Conservation (phyloP, 2,329 filamentous ascomycete genomes). For the Sclerotinia sclerotiorum region DNA sequence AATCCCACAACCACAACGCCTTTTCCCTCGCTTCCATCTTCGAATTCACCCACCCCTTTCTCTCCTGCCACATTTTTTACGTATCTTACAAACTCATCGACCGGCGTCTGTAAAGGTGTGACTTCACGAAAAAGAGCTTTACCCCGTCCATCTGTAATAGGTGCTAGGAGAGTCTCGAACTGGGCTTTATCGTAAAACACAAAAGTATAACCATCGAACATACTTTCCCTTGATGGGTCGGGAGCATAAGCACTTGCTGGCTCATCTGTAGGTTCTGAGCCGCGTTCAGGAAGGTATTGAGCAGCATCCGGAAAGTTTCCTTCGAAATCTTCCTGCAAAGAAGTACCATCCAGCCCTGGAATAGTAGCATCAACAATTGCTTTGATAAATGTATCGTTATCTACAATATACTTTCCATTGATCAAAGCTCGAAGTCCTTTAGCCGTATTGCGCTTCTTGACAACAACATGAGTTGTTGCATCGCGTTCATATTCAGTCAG, state of each 20-base stretch:
- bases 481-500: constrained; percentile 67
- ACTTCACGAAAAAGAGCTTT: constrained; percentile 73
- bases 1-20: constrained; percentile 80
- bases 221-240: constrained; percentile 59
- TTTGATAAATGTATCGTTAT: constrained; percentile 66
- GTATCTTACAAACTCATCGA: constrained; percentile 75
- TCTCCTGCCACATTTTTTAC: constrained; percentile 73
- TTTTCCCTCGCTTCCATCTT: constrained; percentile 61
- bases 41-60: constrained; percentile 66
- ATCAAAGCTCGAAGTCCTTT: constrained; percentile 85
- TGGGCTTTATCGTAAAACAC: constrained; percentile 79
- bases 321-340: constrained; percentile 78
- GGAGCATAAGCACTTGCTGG: constrained; percentile 68
- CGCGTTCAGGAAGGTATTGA: constrained; percentile 69
- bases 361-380: constrained; percentile 60
- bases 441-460: constrained; percentile 85
- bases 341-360: constrained; percentile 30
- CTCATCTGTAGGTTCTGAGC: constrained; percentile 71
- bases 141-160: constrained; percentile 76
- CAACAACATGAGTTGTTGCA: constrained; percentile 82
- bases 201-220: constrained; percentile 88
- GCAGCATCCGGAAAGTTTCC: constrained; percentile 73
- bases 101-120: constrained; percentile 59
- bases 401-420: constrained; percentile 74
- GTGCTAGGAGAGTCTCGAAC: constrained; percentile 70